These are phyloP conservation scores for Termitomyces sp. DNA, from an alignment of 768 basidiomycete species.

Conservation along the genomic window DNA sequence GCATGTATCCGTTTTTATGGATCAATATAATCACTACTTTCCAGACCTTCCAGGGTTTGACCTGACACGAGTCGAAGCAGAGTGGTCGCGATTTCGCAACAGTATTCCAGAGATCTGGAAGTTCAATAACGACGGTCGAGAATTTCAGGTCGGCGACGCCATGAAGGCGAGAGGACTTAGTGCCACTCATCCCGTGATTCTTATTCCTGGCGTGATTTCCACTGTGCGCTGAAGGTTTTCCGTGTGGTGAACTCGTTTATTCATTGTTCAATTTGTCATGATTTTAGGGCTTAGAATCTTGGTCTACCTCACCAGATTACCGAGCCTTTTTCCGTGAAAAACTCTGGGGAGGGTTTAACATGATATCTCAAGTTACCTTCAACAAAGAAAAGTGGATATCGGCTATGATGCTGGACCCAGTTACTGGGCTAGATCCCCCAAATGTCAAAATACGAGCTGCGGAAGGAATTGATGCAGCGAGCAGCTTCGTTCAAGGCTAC, in stretches of 20 bases:
- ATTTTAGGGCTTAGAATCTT: slow-evolving; percentile 78
- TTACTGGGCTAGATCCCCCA: slow-evolving; percentile 87
- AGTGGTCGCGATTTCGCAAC: slow-evolving; percentile 66
- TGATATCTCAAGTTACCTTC: slow-evolving; percentile 80
- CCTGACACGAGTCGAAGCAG: slow-evolving; percentile 63
- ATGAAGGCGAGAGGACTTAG: slow-evolving; percentile 61
- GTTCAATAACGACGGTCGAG: slow-evolving; percentile 74
- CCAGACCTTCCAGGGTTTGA: slow-evolving; percentile 64
- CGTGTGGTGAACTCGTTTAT: neutral
- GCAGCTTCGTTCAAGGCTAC: slow-evolving; percentile 84
- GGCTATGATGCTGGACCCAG: slow-evolving; percentile 86
- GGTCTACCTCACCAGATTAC: slow-evolving; percentile 86
- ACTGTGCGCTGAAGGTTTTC: slow-evolving; percentile 48
- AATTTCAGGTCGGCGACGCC: slow-evolving; percentile 72
- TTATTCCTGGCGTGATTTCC: slow-evolving; percentile 90
- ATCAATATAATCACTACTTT: slow-evolving; percentile 67
- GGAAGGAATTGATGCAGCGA: slow-evolving; percentile 89
- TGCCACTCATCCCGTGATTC: slow-evolving; percentile 74
- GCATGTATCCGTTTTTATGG: slow-evolving; percentile 62
- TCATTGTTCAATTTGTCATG: neutral
- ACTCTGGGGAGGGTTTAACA: slow-evolving; percentile 74
- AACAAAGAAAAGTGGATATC: slow-evolving; percentile 88
- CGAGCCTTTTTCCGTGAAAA: slow-evolving; percentile 91
- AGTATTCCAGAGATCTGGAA: slow-evolving; percentile 83
- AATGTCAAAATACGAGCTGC: slow-evolving; percentile 87